Evolutionary conservation across 1,139 yeast species (phyloP).

Genomic region (Sugiyamaella neomexicana): DNA sequence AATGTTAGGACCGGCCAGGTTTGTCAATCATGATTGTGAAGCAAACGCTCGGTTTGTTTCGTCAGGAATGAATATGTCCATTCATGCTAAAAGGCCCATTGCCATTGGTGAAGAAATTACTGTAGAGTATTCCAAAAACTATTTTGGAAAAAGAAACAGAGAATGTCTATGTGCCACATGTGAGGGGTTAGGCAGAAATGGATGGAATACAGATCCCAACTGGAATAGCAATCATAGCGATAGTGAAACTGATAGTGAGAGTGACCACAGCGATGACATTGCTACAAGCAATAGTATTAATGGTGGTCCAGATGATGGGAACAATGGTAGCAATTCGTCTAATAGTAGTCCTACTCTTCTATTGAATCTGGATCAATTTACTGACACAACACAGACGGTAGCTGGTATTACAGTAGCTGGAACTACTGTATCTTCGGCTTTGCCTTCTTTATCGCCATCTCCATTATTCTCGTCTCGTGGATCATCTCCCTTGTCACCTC

Average conservation of each 20-base stretch:
- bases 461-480: conserved; percentile 16
- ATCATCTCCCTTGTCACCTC: conserved; percentile 16
- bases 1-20: conserved; percentile 52
- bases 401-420: background rate
- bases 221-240: conserved; percentile 15
- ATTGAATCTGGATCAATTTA: background rate
- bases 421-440: background rate
- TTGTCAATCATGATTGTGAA: conserved; percentile 50
- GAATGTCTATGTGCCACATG: conserved; percentile 51
- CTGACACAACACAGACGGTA: background rate
- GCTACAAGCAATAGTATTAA: no score
- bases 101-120: conserved; percentile 50
- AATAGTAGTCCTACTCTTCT: background rate
- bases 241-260: conserved; percentile 7
- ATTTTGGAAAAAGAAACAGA: conserved; percentile 46
- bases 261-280: background rate
- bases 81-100: conserved; percentile 42
- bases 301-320: background rate
- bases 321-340: background rate
- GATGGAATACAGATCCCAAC: conserved; percentile 16
- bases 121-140: conserved; percentile 45
- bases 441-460: conserved; percentile 13
- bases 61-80: conserved; percentile 36
- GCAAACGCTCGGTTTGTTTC: conserved; percentile 46
- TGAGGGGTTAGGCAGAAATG: conserved; percentile 38